A percentile compares a stretch with the other conserved stretches of the same genome.
phyloP scores from a whole-genome alignment of 1,284 basidiomycete genomes.

The Ustilago shanxiensis region DNA sequence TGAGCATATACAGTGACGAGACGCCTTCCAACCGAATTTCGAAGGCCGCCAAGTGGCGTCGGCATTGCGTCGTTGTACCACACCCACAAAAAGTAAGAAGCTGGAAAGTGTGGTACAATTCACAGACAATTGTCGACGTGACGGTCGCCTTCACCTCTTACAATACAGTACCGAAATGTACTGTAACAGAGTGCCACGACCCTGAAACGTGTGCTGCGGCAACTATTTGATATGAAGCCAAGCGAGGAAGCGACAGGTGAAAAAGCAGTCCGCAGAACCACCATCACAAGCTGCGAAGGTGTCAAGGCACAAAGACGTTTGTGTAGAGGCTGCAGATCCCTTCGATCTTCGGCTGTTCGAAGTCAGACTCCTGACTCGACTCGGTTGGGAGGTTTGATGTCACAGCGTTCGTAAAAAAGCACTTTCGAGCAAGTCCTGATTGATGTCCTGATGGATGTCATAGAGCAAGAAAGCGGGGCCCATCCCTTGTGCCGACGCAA shows the following conservation, averaged over 20 bases:
- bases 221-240: not conserved
- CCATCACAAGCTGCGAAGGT: not conserved
- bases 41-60: constrained; percentile 3
- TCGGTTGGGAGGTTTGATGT: too few relatives aligned
- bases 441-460: too few relatives aligned
- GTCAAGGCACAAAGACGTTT: not conserved
- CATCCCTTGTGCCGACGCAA: not conserved
- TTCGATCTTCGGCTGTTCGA: not conserved
- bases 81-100: too few relatives aligned
- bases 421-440: too few relatives aligned
- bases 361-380: not conserved
- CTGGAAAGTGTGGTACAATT: too few relatives aligned
- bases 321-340: not conserved
- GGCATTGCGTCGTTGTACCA: constrained; percentile 9
- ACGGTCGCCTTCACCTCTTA: too few relatives aligned
- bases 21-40: not conserved
- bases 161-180: too few relatives aligned
- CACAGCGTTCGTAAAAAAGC: too few relatives aligned
- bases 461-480: constrained; percentile 1
- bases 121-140: too few relatives aligned
- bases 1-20: constrained; percentile 3
- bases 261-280: not conserved
- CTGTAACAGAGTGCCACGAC: too few relatives aligned
- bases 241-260: not conserved
- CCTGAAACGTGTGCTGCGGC: too few relatives aligned